A percentile compares a stretch with the other conserved stretches of the same genome.
These are phyloP conservation scores for Candida nanaspora DNA, from an alignment of 805 yeast genomes.

Conservation along the genomic window DNA sequence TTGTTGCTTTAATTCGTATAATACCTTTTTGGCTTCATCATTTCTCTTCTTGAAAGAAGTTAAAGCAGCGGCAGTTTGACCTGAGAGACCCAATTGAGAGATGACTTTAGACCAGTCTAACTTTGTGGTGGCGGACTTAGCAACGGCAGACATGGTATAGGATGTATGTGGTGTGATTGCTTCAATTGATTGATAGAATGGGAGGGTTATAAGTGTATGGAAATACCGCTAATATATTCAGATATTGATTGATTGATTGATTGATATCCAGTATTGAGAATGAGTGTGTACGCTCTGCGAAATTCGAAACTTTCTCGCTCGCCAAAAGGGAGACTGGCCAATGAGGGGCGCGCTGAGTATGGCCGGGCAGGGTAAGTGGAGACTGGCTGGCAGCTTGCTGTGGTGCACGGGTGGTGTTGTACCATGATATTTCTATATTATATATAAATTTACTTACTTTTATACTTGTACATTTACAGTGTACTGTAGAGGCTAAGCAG, in stretches of 20 bases:
- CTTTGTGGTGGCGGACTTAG: constrained; percentile 68
- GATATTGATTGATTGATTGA: not conserved
- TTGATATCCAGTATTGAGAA: no score
- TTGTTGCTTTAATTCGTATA: constrained; percentile 64
- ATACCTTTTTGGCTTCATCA: constrained; percentile 90
- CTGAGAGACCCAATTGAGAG: constrained; percentile 84
- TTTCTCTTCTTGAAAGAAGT: constrained; percentile 96
- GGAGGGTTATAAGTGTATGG: not conserved
- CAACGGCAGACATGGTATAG: constrained; percentile 19
- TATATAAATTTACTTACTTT: no score
- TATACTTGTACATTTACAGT: no score
- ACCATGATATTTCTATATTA: no score
- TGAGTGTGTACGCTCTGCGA: no score
- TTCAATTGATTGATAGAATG: constrained; percentile 1
- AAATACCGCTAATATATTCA: not conserved
- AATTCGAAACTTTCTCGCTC: no score
- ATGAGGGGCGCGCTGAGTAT: not conserved
- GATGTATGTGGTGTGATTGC: no score
- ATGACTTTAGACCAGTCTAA: constrained; percentile 93
- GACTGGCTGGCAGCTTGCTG: not conserved
- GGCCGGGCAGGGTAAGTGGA: not conserved
- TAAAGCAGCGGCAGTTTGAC: constrained; percentile 82
- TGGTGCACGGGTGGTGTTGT: not conserved
- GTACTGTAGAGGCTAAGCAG: no score
- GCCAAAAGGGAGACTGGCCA: no score